phyloP scores from a whole-genome alignment of 371 early-diverging fungal genomes.

The Mucor saturninus region DNA sequence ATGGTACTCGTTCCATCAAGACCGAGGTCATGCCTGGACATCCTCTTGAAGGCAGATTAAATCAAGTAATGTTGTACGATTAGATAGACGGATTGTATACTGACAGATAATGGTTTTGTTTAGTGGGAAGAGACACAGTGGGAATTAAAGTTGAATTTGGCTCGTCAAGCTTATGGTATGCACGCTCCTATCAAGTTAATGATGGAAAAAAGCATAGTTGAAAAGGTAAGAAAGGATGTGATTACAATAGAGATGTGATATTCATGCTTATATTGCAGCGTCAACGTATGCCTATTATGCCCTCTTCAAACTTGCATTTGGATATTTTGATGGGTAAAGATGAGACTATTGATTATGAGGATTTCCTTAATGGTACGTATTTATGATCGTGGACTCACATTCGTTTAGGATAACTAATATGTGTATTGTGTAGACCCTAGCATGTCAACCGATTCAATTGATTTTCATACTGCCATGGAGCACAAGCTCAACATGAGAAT shows the following conservation, averaged over 20 bases:
- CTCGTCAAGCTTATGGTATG: slow-evolving; percentile 81
- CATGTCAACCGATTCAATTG: slow-evolving; percentile 65
- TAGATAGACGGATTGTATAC: not conserved
- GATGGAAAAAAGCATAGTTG: slow-evolving; percentile 84
- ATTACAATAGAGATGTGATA: not conserved
- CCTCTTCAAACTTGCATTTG: slow-evolving; percentile 76
- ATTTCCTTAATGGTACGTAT: slow-evolving; percentile 78
- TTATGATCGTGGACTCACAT: no score
- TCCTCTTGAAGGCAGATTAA: slow-evolving; percentile 79
- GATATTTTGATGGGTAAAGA: slow-evolving; percentile 90
- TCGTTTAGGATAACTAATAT: not conserved
- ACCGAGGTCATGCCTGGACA: slow-evolving; percentile 73
- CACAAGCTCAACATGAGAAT: slow-evolving; percentile 52
- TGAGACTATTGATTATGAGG: slow-evolving; percentile 88
- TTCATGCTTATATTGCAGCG: slow-evolving; percentile 31
- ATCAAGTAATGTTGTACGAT: slow-evolving; percentile 45
- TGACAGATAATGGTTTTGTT: not conserved
- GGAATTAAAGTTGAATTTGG: slow-evolving; percentile 79
- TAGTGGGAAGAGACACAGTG: slow-evolving; percentile 88
- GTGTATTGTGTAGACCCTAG: slow-evolving; percentile 52
- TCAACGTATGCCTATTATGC: slow-evolving; percentile 66
- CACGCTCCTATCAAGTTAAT: slow-evolving; percentile 89
- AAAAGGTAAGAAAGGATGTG: slow-evolving; percentile 55
- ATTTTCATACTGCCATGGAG: slow-evolving; percentile 73
- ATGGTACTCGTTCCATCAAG: slow-evolving; percentile 78